phyloP scores from a whole-genome alignment of 1,139 yeast genomes.

The Suhomyces bribrorum region DNA sequence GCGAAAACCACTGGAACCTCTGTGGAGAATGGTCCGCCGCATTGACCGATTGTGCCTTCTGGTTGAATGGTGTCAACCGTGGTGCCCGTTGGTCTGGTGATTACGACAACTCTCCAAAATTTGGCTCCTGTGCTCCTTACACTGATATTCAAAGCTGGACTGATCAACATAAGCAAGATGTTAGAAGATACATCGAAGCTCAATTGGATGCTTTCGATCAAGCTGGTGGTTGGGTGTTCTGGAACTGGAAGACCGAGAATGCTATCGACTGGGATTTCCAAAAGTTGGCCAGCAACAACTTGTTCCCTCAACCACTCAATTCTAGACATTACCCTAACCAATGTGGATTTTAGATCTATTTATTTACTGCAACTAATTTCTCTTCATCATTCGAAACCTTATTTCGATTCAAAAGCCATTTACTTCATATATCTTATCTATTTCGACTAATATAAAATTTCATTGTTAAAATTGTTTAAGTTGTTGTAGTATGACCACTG shows the following conservation, averaged over 20 bases:
- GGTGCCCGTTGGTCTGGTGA: slow-evolving; percentile 87
- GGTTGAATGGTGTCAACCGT: slow-evolving; percentile 89
- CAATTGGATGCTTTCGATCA: slow-evolving; percentile 82
- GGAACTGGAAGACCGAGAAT: slow-evolving; percentile 90
- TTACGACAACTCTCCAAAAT: slow-evolving; percentile 48
- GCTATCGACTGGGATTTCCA: slow-evolving; percentile 87
- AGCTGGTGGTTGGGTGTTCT: slow-evolving; percentile 80
- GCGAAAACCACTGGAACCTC: slow-evolving; percentile 72
- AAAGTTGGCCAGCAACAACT: slow-evolving; percentile 52
- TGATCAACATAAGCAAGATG: slow-evolving; percentile 51
- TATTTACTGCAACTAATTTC: not conserved
- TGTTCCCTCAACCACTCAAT: slow-evolving; percentile 79
- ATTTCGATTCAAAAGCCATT: not conserved
- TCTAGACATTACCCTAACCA: slow-evolving; percentile 70
- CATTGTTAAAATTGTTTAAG: not conserved
- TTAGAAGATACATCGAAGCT: slow-evolving; percentile 79
- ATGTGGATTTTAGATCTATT: slow-evolving; percentile 41
- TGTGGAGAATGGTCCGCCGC: slow-evolving; percentile 96
- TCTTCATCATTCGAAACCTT: not conserved
- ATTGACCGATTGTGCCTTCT: slow-evolving; percentile 84
- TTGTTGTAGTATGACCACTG: not conserved
- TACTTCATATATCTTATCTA: not conserved
- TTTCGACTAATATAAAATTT: not conserved
- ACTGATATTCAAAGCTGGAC: slow-evolving; percentile 64
- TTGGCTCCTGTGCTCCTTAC: slow-evolving; percentile 67